Conservation (phyloP, 2,329 filamentous ascomycete species). For the Aspergillus sp. region DNA sequence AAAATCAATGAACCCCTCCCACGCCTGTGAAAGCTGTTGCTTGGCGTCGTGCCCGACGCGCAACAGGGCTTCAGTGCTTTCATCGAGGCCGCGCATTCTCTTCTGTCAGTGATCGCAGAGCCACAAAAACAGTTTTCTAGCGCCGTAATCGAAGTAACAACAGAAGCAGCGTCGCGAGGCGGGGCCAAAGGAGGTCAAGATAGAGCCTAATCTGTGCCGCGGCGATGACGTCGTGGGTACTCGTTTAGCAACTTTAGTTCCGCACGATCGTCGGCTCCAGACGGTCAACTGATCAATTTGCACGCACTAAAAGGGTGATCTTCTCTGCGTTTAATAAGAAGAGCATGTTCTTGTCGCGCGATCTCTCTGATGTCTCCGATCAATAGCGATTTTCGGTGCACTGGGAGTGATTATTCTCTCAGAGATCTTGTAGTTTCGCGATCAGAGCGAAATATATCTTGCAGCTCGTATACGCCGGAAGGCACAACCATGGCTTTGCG, state of each 20-base stretch:
- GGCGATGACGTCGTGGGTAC: neutral
- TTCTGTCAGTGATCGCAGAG: neutral
- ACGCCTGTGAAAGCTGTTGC: constrained; percentile 56
- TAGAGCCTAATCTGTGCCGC: neutral
- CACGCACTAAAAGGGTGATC: neutral
- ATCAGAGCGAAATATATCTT: too few species aligned
- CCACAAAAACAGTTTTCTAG: neutral
- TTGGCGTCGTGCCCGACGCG: constrained; percentile 45
- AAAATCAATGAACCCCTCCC: constrained; percentile 72
- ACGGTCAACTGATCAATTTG: neutral
- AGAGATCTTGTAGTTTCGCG: too few species aligned
- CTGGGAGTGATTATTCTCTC: too few species aligned
- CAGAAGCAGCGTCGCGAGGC: neutral
- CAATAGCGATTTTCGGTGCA: too few species aligned
- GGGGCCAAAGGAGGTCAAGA: neutral
- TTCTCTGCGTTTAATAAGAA: neutral
- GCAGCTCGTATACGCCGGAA: too few species aligned
- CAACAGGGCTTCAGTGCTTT: constrained; percentile 24
- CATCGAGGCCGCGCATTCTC: constrained; percentile 36
- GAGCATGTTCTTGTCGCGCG: neutral
- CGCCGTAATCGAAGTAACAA: neutral
- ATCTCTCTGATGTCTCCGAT: neutral
- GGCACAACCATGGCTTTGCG: too few species aligned
- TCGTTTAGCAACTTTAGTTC: neutral
- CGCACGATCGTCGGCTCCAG: neutral